A percentile compares a stretch with the other conserved stretches of the same genome.
phyloP scores from a whole-genome alignment of 371 early-diverging fungal species.

The Apophysomyces variabilis region DNA sequence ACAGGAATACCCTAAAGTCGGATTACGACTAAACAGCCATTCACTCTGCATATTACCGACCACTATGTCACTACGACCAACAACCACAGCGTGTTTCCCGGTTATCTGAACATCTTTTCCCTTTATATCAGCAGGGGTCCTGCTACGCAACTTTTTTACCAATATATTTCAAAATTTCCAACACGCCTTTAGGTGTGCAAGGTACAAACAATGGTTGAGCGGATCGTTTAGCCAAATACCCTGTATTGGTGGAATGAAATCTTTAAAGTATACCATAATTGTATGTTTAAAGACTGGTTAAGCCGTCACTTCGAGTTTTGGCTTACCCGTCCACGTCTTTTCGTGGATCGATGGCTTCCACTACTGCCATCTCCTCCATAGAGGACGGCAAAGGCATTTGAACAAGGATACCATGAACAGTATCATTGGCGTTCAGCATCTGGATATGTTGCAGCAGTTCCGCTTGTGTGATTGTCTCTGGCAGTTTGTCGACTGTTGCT shows the following conservation, averaged over 20 bases:
- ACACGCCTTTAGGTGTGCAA: conserved; percentile 88
- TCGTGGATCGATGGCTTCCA: conserved; percentile 71
- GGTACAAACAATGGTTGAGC: conserved; percentile 76
- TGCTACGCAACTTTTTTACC: conserved; percentile 11
- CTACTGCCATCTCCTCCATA: conserved; percentile 71
- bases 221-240: conserved; percentile 75
- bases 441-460: conserved; percentile 54
- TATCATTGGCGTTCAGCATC: conserved; percentile 69
- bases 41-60: conserved; percentile 3
- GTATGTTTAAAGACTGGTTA: too few relatives aligned
- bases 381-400: conserved; percentile 85
- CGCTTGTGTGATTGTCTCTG: conserved; percentile 37
- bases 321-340: conserved; percentile 92
- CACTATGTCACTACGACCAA: conserved; percentile 93
- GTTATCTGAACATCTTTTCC: conserved; percentile 52
- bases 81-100: conserved; percentile 86
- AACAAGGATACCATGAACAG: conserved; percentile 85
- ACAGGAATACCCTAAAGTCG: conserved; percentile 73
- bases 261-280: conserved; percentile 15
- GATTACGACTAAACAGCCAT: neutral
- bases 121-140: neutral
- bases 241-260: conserved; percentile 88
- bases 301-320: neutral
- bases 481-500: conserved; percentile 47
- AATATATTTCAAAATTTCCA: conserved; percentile 71